Percentiles rank a stretch among this genome's conserved stretches.
Conservation (phyloP, 2,329 filamentous ascomycete genomes). For the Zarea fungicola region DNA sequence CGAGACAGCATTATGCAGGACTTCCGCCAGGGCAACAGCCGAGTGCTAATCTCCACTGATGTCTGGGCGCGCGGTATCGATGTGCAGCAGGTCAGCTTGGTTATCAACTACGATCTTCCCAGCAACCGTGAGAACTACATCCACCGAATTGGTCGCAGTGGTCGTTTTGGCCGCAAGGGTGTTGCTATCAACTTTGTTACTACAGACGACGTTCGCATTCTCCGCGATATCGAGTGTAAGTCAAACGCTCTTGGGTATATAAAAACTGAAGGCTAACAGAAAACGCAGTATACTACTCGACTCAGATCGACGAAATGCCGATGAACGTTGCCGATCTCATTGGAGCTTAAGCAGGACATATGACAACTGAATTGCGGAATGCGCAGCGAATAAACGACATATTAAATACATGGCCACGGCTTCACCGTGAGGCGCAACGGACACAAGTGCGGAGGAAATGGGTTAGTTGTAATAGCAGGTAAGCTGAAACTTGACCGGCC, state of each 20-base stretch:
- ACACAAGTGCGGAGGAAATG: conserved; percentile 11
- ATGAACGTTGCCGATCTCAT: conserved; percentile 78
- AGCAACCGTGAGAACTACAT: conserved; percentile 99
- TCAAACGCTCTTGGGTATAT: conserved; percentile 17
- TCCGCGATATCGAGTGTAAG: conserved; percentile 91
- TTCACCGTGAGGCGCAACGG: neutral
- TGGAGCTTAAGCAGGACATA: conserved; percentile 30
- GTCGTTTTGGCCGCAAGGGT: conserved; percentile 94
- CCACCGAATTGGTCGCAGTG: conserved; percentile 93
- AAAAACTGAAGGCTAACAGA: conserved; percentile 27
- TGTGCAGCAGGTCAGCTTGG: conserved; percentile 94
- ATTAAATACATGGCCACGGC: neutral
- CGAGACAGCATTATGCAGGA: conserved; percentile 99
- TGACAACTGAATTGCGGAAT: neutral
- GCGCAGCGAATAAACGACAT: neutral
- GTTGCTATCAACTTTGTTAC: conserved; percentile 99
- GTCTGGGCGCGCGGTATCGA: conserved; percentile 98
- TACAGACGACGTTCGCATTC: conserved; percentile 93
- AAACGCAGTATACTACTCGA: conserved; percentile 77
- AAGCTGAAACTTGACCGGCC: neutral
- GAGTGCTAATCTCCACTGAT: conserved; percentile 94
- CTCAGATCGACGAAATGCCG: conserved; percentile 97
- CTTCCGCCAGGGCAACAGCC: conserved; percentile 92
- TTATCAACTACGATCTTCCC: conserved; percentile 98
- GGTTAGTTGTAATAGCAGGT: conserved; percentile 11